Base-by-base conservation (phyloP, 2,329 filamentous ascomycete species). In the Harringtonia aguacate region DNA sequence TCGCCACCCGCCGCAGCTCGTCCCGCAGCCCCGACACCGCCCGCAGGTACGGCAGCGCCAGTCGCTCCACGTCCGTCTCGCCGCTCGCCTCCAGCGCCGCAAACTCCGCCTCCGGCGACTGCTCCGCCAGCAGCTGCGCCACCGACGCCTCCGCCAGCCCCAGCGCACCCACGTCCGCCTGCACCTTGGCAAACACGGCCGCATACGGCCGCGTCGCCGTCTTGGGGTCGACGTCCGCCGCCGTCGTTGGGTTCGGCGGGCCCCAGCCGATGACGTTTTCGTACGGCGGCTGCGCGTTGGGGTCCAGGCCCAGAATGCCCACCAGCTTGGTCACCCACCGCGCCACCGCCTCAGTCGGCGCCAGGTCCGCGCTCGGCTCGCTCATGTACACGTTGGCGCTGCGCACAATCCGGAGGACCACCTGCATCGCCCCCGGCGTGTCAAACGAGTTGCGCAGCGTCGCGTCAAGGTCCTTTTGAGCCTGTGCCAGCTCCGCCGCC, bases 401-500 rank as follows among this genome's bases (percentile, higher is more conserved):
- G n/a, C 73, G 75, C 48, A 86, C 75, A 17, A 86, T 66, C 27
- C 77, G 70, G 4, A 75, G 75, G 17, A 86, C 72, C 13, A 72
- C 62, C 28, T 68, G 66, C 76, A 86, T 78, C 4, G 73, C 79
- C 3, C 65, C 63, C 0, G 77, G 69, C 0, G 81, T 86, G 57
- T 86, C 77, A 62, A 86, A 85, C 0, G 81, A 85, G 57, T 84
- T 78, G 53, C 73, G 72, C 29, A 85, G 68, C 8, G 75, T 73
- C 35, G 68, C 66, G 54, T 82, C 65, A n/a, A 82, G 63, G n/a
- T 70, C 67, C 20, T 63, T 55, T 54, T 81, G 73, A 2, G 78
- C 70, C 21, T 66, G 58, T 39, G 72, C 68, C 31, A 84, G 63
- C 18, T 68, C 65, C 13, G 61, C 56, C 12, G 60, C 57, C 5